Percentiles rank a stretch among this genome's conserved stretches.
Conservation (phyloP, 208 protist genomes). For the Angomonas deanei region DNA sequence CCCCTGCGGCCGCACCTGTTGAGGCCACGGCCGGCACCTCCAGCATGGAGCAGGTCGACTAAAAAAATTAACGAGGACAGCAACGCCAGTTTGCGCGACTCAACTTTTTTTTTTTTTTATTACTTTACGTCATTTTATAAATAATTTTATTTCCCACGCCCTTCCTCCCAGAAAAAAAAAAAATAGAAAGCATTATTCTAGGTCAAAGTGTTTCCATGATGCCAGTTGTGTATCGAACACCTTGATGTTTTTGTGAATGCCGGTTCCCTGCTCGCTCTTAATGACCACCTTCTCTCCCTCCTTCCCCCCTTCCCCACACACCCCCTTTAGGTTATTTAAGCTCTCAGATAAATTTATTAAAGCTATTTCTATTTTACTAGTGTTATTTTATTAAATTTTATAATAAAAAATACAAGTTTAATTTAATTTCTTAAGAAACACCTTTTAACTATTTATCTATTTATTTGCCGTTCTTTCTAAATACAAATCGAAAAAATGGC, state of each 20-base stretch:
- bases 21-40: slow-evolving; percentile 66
- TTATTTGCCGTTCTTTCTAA: not conserved
- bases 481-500: slow-evolving; percentile 27
- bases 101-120: not conserved
- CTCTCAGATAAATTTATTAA: too few species aligned
- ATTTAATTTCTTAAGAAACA: too few species aligned
- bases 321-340: not conserved
- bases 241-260: too few species aligned
- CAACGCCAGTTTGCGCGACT: too few species aligned
- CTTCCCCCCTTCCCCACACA: not conserved
- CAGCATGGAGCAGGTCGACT: slow-evolving; percentile 95
- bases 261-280: too few species aligned
- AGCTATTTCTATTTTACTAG: not conserved
- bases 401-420: slow-evolving; percentile 12
- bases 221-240: not conserved
- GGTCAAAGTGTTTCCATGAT: not conserved
- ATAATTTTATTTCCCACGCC: slow-evolving; percentile 3
- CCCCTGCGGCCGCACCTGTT: slow-evolving; percentile 26
- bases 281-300: too few species aligned
- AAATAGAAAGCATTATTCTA: slow-evolving; percentile 3
- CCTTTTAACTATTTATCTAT: not conserved
- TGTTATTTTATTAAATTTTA: not conserved
- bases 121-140: slow-evolving; percentile 3
- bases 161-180: slow-evolving; percentile 7
- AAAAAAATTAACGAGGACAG: slow-evolving; percentile 23